Conservation (phyloP, 306 rosid species). For the Quercus variabilis region DNA sequence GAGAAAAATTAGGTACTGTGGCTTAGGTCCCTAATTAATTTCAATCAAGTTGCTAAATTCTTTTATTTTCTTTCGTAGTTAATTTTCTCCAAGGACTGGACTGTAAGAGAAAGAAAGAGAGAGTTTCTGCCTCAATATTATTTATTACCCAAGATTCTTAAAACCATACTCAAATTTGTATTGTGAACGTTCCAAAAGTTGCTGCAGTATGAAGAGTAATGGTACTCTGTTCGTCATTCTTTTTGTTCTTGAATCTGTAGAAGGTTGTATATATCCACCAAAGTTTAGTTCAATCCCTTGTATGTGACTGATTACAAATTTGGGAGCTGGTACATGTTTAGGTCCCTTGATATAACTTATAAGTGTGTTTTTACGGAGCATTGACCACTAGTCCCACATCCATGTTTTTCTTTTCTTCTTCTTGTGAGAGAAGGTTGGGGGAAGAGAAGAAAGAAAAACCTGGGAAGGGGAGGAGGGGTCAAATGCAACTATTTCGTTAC, state of each 20-base stretch:
- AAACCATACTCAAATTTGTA: background rate
- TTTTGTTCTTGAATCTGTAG: background rate
- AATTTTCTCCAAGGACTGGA: background rate
- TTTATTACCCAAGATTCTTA: background rate
- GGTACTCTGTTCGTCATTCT: background rate
- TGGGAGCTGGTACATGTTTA: background rate
- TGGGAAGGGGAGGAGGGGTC: too few species aligned
- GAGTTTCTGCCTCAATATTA: background rate
- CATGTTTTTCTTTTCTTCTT: too few species aligned
- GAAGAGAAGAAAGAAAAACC: too few species aligned
- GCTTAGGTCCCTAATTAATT: too few species aligned
- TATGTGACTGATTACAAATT: background rate
- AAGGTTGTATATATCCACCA: background rate
- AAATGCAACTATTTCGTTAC: too few species aligned
- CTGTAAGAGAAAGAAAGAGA: background rate
- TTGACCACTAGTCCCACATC: too few species aligned
- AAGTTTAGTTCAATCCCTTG: background rate
- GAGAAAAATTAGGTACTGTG: too few species aligned
- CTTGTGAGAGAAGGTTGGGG: too few species aligned
- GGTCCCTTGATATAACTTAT: background rate
- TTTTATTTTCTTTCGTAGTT: background rate
- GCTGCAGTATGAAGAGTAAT: background rate
- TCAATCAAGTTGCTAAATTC: too few species aligned
- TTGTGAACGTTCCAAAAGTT: background rate
- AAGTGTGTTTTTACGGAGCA: too few species aligned